Percentiles rank a stretch among this genome's conserved stretches.
phyloP scores from a whole-genome alignment of 139 green algal species.

The Diplosphaera chodatii region DNA sequence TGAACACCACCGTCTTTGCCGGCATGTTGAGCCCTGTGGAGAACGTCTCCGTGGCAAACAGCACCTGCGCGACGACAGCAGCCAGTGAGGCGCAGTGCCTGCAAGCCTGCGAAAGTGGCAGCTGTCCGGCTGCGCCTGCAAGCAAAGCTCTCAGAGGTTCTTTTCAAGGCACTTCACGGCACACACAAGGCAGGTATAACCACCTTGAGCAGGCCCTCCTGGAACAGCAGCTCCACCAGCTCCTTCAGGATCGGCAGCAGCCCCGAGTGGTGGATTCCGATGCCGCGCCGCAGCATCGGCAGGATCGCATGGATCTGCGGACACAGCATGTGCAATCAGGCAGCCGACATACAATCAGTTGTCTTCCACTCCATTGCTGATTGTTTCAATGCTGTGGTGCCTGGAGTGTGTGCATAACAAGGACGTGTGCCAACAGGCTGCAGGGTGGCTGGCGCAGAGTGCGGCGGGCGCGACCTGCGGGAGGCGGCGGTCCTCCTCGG shows the following conservation, averaged over 20 bases:
- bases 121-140: no score
- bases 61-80: slow-evolving; percentile 21
- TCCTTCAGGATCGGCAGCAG: slow-evolving; percentile 80
- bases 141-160: no score
- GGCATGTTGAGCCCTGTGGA: slow-evolving; percentile 85
- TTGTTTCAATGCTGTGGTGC: no score
- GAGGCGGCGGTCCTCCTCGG: slow-evolving; percentile 56
- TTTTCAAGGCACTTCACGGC: no score
- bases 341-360: no score
- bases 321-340: no score
- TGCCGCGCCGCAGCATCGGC: slow-evolving; percentile 52
- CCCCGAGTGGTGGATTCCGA: slow-evolving; percentile 70
- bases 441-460: no score
- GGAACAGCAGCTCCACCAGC: slow-evolving; percentile 77
- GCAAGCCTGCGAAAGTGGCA: no score
- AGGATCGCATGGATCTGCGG: slow-evolving; percentile 26
- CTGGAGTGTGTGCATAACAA: background rate
- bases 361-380: no score
- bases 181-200: background rate
- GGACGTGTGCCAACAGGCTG: no score
- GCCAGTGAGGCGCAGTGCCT: background rate
- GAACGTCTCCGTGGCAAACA: slow-evolving; percentile 86
- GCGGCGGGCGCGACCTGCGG: slow-evolving; percentile 35
- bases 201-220: slow-evolving; percentile 67
- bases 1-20: slow-evolving; percentile 76